Conservation (phyloP, 2,329 filamentous ascomycete species). For the Ceratocystis huliohia region DNA sequence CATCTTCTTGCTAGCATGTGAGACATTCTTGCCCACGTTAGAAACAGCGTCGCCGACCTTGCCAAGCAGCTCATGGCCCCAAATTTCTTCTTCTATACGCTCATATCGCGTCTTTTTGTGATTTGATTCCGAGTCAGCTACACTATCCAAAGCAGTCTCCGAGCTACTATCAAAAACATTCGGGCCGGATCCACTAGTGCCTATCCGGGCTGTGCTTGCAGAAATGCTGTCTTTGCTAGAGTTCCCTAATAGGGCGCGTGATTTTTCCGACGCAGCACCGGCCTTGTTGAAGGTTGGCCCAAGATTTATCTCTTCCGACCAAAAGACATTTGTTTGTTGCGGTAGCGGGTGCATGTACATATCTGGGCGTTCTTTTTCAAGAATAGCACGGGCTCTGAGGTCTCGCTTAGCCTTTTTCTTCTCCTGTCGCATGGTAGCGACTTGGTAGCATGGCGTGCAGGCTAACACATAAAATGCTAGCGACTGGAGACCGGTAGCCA, state of each 20-base stretch:
- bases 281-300: slow-evolving; percentile 63
- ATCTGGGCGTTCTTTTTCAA: slow-evolving; percentile 57
- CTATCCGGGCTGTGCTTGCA: slow-evolving; percentile 24
- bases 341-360: slow-evolving; percentile 68
- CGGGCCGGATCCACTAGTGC: slow-evolving; percentile 54
- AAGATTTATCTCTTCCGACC: slow-evolving; percentile 73
- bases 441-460: slow-evolving; percentile 65
- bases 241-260: slow-evolving; percentile 11
- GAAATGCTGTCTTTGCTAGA: slow-evolving; percentile 20
- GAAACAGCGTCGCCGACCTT: slow-evolving; percentile 24
- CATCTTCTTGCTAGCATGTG: slow-evolving; percentile 41
- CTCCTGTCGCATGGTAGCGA: slow-evolving; percentile 55
- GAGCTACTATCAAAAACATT: slow-evolving; percentile 20
- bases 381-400: slow-evolving; percentile 49
- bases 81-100: slow-evolving; percentile 75
- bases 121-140: slow-evolving; percentile 17
- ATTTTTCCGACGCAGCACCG: slow-evolving; percentile 26
- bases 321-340: slow-evolving; percentile 78
- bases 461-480: slow-evolving; percentile 66
- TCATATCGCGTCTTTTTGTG: slow-evolving; percentile 52
- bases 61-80: slow-evolving; percentile 46
- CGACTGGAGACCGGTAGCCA: slow-evolving; percentile 54
- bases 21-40: slow-evolving; percentile 27
- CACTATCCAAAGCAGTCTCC: slow-evolving; percentile 18
- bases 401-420: slow-evolving; percentile 58